These are phyloP conservation scores for Cornus florida DNA, from an alignment of 148 eudicot species.

Conservation along the genomic window DNA sequence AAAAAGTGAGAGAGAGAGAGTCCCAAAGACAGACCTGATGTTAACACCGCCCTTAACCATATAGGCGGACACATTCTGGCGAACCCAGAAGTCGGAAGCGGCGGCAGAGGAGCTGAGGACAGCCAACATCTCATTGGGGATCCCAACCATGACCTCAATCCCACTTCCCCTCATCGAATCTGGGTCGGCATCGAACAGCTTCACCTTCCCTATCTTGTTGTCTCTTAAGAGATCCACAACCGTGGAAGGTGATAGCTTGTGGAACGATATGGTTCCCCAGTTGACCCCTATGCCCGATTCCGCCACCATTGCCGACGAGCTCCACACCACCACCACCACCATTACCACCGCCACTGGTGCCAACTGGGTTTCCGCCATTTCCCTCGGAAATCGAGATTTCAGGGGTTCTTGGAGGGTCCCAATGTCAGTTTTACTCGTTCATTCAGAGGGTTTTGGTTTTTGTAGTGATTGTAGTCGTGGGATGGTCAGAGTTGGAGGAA, in stretches of 20 bases:
- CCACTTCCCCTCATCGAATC: conserved; percentile 47
- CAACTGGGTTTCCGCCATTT: not conserved
- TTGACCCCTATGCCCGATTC: conserved; percentile 74
- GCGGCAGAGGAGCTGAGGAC: conserved; percentile 45
- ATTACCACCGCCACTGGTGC: not conserved
- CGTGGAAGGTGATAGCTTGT: conserved; percentile 51
- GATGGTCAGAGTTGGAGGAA: not conserved
- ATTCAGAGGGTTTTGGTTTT: not conserved
- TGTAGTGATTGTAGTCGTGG: not conserved
- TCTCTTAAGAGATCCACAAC: conserved; percentile 63
- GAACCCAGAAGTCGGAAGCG: conserved; percentile 71
- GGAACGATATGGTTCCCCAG: conserved; percentile 76
- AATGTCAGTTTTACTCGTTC: not conserved
- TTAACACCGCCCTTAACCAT: conserved; percentile 49
- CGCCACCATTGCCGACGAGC: conserved; percentile 17
- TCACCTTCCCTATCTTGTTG: conserved; percentile 71
- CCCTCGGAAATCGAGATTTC: not conserved
- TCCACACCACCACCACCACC: conserved; percentile 9
- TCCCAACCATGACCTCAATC: conserved; percentile 76
- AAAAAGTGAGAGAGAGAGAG: too few relatives aligned
- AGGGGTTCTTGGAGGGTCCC: not conserved
- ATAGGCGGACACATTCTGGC: conserved; percentile 55
- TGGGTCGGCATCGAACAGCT: conserved; percentile 82
- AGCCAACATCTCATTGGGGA: conserved; percentile 65
- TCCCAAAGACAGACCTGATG: conserved; percentile 47